phyloP scores from a whole-genome alignment of 495 filamentous ascomycete genomes.

The Neurospora pannonica region DNA sequence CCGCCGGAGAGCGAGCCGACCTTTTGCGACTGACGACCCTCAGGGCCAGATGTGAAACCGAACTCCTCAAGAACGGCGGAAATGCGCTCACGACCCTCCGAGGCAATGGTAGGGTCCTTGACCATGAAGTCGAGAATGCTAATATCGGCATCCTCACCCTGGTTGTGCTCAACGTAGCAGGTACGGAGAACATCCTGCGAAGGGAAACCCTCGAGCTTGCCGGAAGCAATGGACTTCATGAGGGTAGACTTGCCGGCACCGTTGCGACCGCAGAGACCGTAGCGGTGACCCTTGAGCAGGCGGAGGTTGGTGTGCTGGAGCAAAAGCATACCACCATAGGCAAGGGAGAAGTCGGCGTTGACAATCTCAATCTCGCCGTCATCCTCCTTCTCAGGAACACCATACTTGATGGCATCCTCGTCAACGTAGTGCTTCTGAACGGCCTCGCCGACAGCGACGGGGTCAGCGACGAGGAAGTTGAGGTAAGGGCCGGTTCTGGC shows the following conservation, averaged over 20 bases:
- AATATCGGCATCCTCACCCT: constrained; percentile 91
- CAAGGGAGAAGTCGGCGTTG: constrained; percentile 94
- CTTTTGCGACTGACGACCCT: constrained; percentile 75
- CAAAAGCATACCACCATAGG: constrained; percentile 96
- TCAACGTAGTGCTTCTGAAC: constrained; percentile 63
- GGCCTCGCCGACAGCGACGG: constrained; percentile 49
- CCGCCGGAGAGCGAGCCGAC: constrained; percentile 96
- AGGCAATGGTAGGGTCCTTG: constrained; percentile 71
- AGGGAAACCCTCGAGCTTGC: constrained; percentile 96
- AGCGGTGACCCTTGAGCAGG: constrained; percentile 90
- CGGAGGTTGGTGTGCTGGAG: constrained; percentile 93
- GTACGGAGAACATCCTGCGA: constrained; percentile 81
- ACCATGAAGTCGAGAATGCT: constrained; percentile 86
- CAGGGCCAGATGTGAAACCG: constrained; percentile 82
- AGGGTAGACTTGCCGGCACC: constrained; percentile 97
- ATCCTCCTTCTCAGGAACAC: constrained; percentile 73
- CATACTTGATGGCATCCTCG: constrained; percentile 80
- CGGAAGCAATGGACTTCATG: constrained; percentile 91
- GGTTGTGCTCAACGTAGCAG: constrained; percentile 98
- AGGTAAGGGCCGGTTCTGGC: constrained; percentile 64
- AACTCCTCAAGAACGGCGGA: constrained; percentile 77
- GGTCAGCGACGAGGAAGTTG: constrained; percentile 51
- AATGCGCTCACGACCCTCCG: constrained; percentile 70
- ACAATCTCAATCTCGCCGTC: constrained; percentile 86
- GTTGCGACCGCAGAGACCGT: constrained; percentile 93